Conservation (phyloP, 2,329 filamentous ascomycete genomes). For the Dactylella cylindrospora region DNA sequence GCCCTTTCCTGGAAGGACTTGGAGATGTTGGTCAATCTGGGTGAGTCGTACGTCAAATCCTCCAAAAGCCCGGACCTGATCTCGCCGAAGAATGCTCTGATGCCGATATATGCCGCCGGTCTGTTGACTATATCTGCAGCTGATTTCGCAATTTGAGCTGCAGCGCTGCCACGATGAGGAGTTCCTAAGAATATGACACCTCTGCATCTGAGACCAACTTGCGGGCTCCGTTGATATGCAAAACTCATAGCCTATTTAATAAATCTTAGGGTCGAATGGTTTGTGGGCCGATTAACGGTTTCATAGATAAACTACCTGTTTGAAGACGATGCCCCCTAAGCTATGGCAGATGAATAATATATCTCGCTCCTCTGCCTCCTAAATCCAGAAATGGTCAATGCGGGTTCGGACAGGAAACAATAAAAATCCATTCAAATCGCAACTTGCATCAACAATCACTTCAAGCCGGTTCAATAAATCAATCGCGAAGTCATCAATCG, state of each 20-base stretch:
- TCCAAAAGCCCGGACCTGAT: slow-evolving; percentile 7
- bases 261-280: no score
- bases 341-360: slow-evolving; percentile 19
- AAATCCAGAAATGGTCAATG: background rate
- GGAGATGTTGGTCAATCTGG: background rate
- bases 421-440: no score
- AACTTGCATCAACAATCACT: slow-evolving; percentile 11
- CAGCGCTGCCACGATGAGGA: slow-evolving; percentile 15
- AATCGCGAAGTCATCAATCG: slow-evolving; percentile 8
- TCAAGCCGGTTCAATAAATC: background rate
- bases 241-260: slow-evolving; percentile 13
- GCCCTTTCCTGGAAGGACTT: slow-evolving; percentile 9
- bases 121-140: background rate
- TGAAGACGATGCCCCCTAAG: slow-evolving; percentile 12
- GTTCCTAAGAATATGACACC: slow-evolving; percentile 17
- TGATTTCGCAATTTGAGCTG: slow-evolving; percentile 9
- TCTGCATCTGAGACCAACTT: slow-evolving; percentile 9
- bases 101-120: slow-evolving; percentile 9
- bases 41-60: slow-evolving; percentile 19
- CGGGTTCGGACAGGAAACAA: background rate
- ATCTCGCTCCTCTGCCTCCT: slow-evolving; percentile 3
- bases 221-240: slow-evolving; percentile 7
- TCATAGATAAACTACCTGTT: no score
- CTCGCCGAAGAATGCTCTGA: background rate
- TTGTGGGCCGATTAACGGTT: no score